Conservation (phyloP, 305 asterid species). For the Nicotiana rustica region DNA sequence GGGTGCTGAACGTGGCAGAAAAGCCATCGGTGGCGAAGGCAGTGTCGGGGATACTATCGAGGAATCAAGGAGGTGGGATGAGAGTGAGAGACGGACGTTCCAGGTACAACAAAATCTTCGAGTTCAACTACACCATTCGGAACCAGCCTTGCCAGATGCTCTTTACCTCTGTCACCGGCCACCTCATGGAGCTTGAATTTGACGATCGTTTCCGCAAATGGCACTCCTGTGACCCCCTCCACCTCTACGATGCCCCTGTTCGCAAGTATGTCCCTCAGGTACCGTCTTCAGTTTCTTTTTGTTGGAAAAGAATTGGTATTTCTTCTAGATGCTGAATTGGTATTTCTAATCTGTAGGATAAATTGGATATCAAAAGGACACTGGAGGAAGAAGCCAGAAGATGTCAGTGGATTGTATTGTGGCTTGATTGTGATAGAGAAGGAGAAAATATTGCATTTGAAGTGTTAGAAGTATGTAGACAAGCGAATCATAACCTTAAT, state of each 20-base stretch:
- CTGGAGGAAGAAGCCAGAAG: conserved; percentile 92
- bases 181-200: conserved; percentile 95
- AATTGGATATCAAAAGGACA: conserved; percentile 81
- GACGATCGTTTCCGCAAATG: conserved; percentile 87
- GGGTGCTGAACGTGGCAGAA: conserved; percentile 97
- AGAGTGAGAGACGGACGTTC: conserved; percentile 86
- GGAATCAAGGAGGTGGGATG: conserved; percentile 66
- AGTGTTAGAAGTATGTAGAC: conserved; percentile 83
- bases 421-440: conserved; percentile 99
- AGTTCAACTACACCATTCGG: conserved; percentile 66
- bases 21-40: conserved; percentile 99
- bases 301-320: too few species aligned
- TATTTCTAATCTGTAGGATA: conserved; percentile 58
- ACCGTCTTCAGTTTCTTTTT: not conserved
- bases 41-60: conserved; percentile 80
- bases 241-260: conserved; percentile 84
- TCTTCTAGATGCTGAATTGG: too few species aligned
- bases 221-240: conserved; percentile 96
- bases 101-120: conserved; percentile 85
- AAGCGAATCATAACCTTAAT: conserved; percentile 78
- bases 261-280: conserved; percentile 90
- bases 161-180: conserved; percentile 95
- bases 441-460: conserved; percentile 99
- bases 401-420: conserved; percentile 94
- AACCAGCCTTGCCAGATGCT: conserved; percentile 79